Evolutionary conservation across 2,329 filamentous ascomycete species (phyloP).

Genomic region (Chaetomium strumarium): DNA sequence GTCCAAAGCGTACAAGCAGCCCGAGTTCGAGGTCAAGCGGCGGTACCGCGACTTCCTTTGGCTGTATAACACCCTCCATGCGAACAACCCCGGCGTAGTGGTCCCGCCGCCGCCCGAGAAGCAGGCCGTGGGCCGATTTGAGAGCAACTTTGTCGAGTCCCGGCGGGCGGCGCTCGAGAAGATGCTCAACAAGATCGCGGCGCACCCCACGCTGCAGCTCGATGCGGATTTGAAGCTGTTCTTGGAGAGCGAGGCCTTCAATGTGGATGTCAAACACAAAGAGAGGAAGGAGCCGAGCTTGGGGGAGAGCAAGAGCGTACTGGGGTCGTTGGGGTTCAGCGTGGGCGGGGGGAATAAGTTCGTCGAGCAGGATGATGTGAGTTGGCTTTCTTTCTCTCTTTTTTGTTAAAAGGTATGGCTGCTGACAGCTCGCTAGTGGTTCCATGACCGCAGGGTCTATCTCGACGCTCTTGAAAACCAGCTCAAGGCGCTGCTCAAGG

Average conservation of each 20-base stretch:
- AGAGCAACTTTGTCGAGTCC: slow-evolving; percentile 93
- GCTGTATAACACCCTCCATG: slow-evolving; percentile 92
- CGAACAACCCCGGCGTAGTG: slow-evolving; percentile 90
- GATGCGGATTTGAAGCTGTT: slow-evolving; percentile 94
- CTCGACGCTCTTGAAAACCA: slow-evolving; percentile 53
- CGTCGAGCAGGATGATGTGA: slow-evolving; percentile 91
- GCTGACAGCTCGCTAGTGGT: slow-evolving; percentile 59
- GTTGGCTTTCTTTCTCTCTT: slow-evolving; percentile 28
- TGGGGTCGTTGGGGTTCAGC: slow-evolving; percentile 75
- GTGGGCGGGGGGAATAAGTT: slow-evolving; percentile 80
- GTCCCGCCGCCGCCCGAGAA: slow-evolving; percentile 96
- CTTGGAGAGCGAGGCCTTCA: slow-evolving; percentile 92
- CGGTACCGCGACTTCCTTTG: slow-evolving; percentile 96
- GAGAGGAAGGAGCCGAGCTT: slow-evolving; percentile 83
- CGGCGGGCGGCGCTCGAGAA: slow-evolving; percentile 86
- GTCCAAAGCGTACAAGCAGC: slow-evolving; percentile 89
- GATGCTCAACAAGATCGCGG: slow-evolving; percentile 94
- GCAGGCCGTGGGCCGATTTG: slow-evolving; percentile 92
- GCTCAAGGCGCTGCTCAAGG: slow-evolving; percentile 54
- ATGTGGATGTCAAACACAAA: slow-evolving; percentile 95
- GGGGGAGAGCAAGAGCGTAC: slow-evolving; percentile 86
- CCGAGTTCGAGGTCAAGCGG: slow-evolving; percentile 88
- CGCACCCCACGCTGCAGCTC: slow-evolving; percentile 84
- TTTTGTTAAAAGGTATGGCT: background rate
- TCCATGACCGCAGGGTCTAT: slow-evolving; percentile 92